phyloP scores from a whole-genome alignment of 2,329 filamentous ascomycete species.

The Clarireedia paspali region DNA sequence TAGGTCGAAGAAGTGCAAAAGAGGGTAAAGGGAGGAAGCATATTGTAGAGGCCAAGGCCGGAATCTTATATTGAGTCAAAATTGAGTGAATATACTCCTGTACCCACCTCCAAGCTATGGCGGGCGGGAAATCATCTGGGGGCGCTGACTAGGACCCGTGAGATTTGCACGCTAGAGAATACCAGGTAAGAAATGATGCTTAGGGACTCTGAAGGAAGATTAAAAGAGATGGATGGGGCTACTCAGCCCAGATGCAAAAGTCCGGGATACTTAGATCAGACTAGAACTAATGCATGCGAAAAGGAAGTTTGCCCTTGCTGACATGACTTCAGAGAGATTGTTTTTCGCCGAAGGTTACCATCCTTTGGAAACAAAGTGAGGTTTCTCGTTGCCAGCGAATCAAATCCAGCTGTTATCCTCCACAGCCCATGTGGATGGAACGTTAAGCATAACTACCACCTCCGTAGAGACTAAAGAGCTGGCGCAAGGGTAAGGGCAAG shows the following conservation, averaged over 20 bases:
- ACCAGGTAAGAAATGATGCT: background rate
- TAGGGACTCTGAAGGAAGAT: background rate
- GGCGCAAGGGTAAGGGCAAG: too few relatives aligned
- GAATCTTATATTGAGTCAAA: constrained; percentile 2
- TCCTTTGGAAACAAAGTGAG: too few relatives aligned
- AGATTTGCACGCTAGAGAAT: background rate
- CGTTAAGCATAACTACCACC: too few relatives aligned
- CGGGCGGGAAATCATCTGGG: background rate
- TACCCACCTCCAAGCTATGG: background rate
- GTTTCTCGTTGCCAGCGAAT: too few relatives aligned
- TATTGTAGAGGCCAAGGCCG: background rate
- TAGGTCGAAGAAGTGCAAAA: background rate
- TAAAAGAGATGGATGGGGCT: background rate
- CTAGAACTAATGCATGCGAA: too few relatives aligned
- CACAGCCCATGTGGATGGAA: too few relatives aligned
- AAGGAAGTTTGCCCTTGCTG: background rate
- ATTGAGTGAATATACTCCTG: background rate
- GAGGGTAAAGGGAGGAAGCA: background rate
- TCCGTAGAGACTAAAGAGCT: too few relatives aligned
- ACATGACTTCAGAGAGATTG: background rate
- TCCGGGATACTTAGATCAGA: background rate
- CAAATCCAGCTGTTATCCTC: too few relatives aligned
- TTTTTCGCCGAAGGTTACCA: too few relatives aligned
- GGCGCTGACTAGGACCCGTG: too few relatives aligned
- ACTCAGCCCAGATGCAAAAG: background rate